These are phyloP conservation scores for Candida broadrunensis DNA, from an alignment of 805 yeast species.

Conservation along the genomic window DNA sequence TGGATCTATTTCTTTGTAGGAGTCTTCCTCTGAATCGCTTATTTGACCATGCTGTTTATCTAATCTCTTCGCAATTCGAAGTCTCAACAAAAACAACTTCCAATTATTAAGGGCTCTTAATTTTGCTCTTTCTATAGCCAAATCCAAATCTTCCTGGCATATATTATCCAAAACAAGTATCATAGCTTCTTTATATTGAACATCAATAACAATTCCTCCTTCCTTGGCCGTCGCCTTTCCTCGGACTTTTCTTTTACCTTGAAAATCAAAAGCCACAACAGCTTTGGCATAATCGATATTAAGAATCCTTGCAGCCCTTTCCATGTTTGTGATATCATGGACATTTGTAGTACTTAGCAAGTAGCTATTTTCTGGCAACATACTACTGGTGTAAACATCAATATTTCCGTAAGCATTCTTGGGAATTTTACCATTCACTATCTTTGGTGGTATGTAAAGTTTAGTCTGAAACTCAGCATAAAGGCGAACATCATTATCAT, in stretches of 20 bases:
- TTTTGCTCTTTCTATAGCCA: slow-evolving; percentile 41
- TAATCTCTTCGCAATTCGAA: slow-evolving; percentile 47
- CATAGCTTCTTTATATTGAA: slow-evolving; percentile 60
- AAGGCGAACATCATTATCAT: slow-evolving; percentile 55
- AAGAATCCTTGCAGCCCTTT: slow-evolving; percentile 67
- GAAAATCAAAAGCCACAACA: slow-evolving; percentile 80
- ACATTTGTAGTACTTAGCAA: slow-evolving; percentile 35
- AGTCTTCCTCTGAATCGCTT: slow-evolving; percentile 10
- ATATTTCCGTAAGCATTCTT: slow-evolving; percentile 81
- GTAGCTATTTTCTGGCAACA: slow-evolving; percentile 81
- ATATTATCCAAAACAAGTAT: slow-evolving; percentile 47
- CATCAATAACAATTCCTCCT: slow-evolving; percentile 75
- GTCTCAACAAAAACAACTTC: slow-evolving; percentile 50
- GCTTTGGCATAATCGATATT: slow-evolving; percentile 84
- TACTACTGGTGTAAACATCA: slow-evolving; percentile 70
- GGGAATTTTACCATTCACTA: slow-evolving; percentile 63
- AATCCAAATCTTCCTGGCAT: slow-evolving; percentile 47
- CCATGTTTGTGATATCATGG: slow-evolving; percentile 46
- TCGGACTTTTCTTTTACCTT: slow-evolving; percentile 30
- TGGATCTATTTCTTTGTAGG: slow-evolving; percentile 14
- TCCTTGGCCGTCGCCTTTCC: slow-evolving; percentile 58
- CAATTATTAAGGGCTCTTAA: slow-evolving; percentile 50
- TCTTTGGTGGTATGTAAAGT: slow-evolving; percentile 61
- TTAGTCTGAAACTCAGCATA: slow-evolving; percentile 82
- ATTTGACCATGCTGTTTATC: slow-evolving; percentile 48